A percentile compares a stretch with the other conserved stretches of the same genome.
These are phyloP conservation scores for Aspergillus indologenus DNA, from an alignment of 495 filamentous ascomycete species.

Conservation along the genomic window DNA sequence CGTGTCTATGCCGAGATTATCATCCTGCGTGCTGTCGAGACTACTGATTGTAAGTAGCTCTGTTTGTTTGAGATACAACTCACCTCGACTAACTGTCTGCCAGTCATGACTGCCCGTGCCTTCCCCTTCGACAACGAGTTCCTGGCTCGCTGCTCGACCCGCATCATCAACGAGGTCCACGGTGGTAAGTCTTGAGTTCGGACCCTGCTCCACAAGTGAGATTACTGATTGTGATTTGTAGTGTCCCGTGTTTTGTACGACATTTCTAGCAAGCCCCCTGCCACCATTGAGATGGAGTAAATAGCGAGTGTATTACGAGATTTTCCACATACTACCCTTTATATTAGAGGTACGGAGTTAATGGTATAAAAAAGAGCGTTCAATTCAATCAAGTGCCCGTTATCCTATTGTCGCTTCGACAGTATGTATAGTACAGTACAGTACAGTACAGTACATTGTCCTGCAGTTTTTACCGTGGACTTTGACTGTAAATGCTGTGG, in stretches of 20 bases:
- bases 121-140: slow-evolving; percentile 67
- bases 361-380: slow-evolving; percentile 1
- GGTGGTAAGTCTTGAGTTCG: slow-evolving; percentile 36
- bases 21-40: slow-evolving; percentile 69
- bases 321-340: not conserved
- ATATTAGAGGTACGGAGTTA: slow-evolving; percentile 8
- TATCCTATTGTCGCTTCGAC: no score
- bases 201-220: no score
- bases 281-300: slow-evolving; percentile 75
- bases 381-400: not conserved
- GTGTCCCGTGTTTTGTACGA: slow-evolving; percentile 61
- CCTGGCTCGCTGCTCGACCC: slow-evolving; percentile 60
- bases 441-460: no score
- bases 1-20: slow-evolving; percentile 58
- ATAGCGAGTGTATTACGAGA: slow-evolving; percentile 4
- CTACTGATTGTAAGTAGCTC: slow-evolving; percentile 55
- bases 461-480: no score
- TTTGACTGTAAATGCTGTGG: no score
- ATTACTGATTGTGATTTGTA: not conserved
- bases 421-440: no score
- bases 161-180: slow-evolving; percentile 84
- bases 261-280: slow-evolving; percentile 77
- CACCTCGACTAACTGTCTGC: not conserved
- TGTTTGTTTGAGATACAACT: not conserved
- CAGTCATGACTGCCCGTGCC: slow-evolving; percentile 71